A percentile compares a stretch with the other conserved stretches of the same genome.
Evolutionary conservation across 2,329 filamentous ascomycete species (phyloP).

Genomic region (Pyrenophora tritici-repentis): DNA sequence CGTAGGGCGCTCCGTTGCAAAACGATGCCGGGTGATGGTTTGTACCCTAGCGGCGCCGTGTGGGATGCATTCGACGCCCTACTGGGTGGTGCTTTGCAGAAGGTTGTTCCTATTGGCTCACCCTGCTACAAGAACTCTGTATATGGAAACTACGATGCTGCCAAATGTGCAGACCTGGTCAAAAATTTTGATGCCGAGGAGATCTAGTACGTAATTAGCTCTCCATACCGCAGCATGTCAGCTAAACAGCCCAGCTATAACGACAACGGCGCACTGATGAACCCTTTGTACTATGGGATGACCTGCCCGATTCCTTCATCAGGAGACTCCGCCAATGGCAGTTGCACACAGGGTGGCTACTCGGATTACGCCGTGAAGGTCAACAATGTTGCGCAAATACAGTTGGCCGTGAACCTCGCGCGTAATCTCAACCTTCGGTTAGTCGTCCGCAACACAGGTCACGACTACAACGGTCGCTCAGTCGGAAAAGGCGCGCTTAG

Average conservation of each 20-base stretch:
- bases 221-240: background rate
- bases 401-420: conserved; percentile 42
- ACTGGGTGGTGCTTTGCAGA: conserved; percentile 31
- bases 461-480: conserved; percentile 39
- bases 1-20: conserved; percentile 29
- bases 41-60: conserved; percentile 26
- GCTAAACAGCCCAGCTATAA: conserved; percentile 21
- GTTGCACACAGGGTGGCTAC: conserved; percentile 39
- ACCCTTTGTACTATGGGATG: conserved; percentile 37
- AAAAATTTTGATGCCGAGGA: conserved; percentile 23
- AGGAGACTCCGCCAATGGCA: conserved; percentile 24
- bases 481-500: conserved; percentile 35
- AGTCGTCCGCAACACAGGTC: conserved; percentile 40
- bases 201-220: conserved; percentile 24
- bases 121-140: conserved; percentile 34
- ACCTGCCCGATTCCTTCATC: conserved; percentile 30
- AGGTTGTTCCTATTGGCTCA: conserved; percentile 35
- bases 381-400: conserved; percentile 38
- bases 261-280: conserved; percentile 35
- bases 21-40: conserved; percentile 34
- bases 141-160: conserved; percentile 37
- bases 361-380: conserved; percentile 36
- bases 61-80: conserved; percentile 32
- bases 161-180: conserved; percentile 28
- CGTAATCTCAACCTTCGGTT: conserved; percentile 39